Base-by-base conservation (phyloP, 257 asterid genomes). In the Leptodermis oblonga region DNA sequence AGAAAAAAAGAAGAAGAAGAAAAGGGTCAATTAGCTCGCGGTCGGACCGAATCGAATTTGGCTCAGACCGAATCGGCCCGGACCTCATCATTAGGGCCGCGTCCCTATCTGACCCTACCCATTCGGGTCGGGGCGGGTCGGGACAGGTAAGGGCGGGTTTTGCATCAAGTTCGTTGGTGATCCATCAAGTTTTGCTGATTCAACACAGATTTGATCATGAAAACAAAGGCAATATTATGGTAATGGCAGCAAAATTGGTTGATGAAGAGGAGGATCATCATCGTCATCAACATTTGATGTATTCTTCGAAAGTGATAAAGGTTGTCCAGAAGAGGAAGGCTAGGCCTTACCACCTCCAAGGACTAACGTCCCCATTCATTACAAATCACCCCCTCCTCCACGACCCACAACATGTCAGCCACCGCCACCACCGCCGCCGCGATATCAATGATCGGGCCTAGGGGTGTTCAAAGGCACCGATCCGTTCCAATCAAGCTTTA, bases 271-370 rank as follows among this genome's bases (percentile, higher is more conserved):
- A 64, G 7, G 42, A n/a, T n/a, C n/a, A n/a, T n/a, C n/a, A n/a
- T n/a, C n/a, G n/a, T n/a, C n/a, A n/a, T n/a, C n/a, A 8, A 34
- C 18, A 62, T 36, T 62, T 22, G 28, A 17, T 36, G 23, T 13
- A 1, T 30, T 48, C 70, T 11, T 48, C 41, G 31, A 52, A 48
- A 31, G 22, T 10, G 33, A 34, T 67, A 10, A 31, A n/a, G 33
- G 53, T 42, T 42, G 70, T 18, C 22, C 60, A 22, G 9, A 66
- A 67, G 30, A 48, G 46, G 46, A 46, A 10, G 18, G 56, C 33
- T 33, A 17, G 59, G 69, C 52, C 39, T 25, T 64, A 54, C 60
- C 70, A 2, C 6, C 70, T 67, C 70, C 70, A 9, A 48, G 7
- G 43, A 33, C 12, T 13, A 67, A 67, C 18, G 3, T 11, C 46